These are phyloP conservation scores for Amanita muscaria DNA, from an alignment of 768 basidiomycete genomes.

Conservation along the genomic window DNA sequence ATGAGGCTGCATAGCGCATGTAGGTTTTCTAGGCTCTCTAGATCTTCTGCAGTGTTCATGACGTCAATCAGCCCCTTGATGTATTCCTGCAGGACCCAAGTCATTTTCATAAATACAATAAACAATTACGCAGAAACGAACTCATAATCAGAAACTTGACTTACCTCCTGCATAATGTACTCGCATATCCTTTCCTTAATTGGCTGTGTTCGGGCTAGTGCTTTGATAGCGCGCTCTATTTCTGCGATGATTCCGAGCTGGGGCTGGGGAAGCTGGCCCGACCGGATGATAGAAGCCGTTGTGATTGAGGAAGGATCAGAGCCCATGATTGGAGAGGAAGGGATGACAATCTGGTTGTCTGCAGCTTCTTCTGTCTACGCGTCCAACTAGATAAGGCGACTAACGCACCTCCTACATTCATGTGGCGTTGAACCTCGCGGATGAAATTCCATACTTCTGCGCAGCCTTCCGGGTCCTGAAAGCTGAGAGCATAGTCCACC, in stretches of 20 bases:
- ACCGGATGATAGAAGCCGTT: constrained; percentile 56
- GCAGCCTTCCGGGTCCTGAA: constrained; percentile 94
- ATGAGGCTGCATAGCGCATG: constrained; percentile 88
- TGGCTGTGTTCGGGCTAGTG: constrained; percentile 58
- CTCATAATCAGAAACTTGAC: constrained; percentile 20
- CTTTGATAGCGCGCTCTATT: constrained; percentile 72
- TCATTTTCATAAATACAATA: constrained; percentile 8
- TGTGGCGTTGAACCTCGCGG: constrained; percentile 79
- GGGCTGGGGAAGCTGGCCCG: constrained; percentile 69
- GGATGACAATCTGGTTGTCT: constrained; percentile 40
- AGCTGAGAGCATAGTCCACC: constrained; percentile 92
- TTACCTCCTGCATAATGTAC: constrained; percentile 78
- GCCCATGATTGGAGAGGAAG: constrained; percentile 54
- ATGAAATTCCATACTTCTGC: constrained; percentile 98
- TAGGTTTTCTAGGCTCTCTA: constrained; percentile 84
- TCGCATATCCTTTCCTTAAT: constrained; percentile 84
- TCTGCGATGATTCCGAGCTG: constrained; percentile 69
- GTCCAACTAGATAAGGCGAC: constrained; percentile 2
- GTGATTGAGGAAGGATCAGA: constrained; percentile 47
- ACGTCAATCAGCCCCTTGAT: constrained; percentile 81
- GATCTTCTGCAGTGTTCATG: constrained; percentile 82
- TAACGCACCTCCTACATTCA: constrained; percentile 53
- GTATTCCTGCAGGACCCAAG: constrained; percentile 53
- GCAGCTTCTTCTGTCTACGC: constrained; percentile 13
- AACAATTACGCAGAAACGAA: constrained; percentile 11